Conservation (phyloP, 2,329 filamentous ascomycete species). For the Blastomyces parvus region DNA sequence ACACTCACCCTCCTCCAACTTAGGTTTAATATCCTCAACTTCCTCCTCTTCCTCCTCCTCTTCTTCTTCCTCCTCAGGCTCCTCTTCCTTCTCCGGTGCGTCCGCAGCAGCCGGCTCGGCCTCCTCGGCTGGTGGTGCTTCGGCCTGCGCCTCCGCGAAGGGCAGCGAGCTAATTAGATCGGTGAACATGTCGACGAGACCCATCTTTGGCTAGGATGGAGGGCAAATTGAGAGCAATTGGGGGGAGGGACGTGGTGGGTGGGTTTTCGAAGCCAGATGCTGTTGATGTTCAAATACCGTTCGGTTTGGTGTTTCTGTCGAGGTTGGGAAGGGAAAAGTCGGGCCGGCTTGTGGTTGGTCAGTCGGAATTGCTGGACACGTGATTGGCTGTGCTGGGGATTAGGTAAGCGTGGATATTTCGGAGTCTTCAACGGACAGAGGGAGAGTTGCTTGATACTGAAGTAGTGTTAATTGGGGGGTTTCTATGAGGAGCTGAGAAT, state of each 20-base stretch:
- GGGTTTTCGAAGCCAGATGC: slow-evolving; percentile 22
- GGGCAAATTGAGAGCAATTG: slow-evolving; percentile 18
- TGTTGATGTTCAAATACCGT: slow-evolving; percentile 22
- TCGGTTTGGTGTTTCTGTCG: background rate
- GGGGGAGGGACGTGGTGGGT: slow-evolving; percentile 9
- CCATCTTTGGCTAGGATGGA: slow-evolving; percentile 41
- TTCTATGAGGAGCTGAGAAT: background rate
- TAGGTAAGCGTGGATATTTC: background rate
- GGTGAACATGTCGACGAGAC: slow-evolving; percentile 55
- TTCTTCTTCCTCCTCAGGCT: slow-evolving; percentile 58
- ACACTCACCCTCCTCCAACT: slow-evolving; percentile 80
- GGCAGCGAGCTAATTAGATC: slow-evolving; percentile 57
- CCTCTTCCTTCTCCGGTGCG: slow-evolving; percentile 35
- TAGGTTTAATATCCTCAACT: slow-evolving; percentile 74
- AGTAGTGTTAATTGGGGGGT: background rate
- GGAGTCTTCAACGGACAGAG: too few species aligned
- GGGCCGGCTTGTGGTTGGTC: slow-evolving; percentile 22
- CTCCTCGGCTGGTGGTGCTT: slow-evolving; percentile 46
- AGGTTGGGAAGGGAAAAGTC: slow-evolving; percentile 29
- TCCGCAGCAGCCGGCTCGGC: slow-evolving; percentile 22
- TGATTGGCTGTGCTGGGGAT: slow-evolving; percentile 28
- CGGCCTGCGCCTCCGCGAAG: slow-evolving; percentile 51
- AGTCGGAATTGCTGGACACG: slow-evolving; percentile 30
- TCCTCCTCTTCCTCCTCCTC: slow-evolving; percentile 80
- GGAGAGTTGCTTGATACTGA: too few species aligned